These are phyloP conservation scores for Xerocomellus intermedius DNA, from an alignment of 768 basidiomycete genomes.

Conservation along the genomic window DNA sequence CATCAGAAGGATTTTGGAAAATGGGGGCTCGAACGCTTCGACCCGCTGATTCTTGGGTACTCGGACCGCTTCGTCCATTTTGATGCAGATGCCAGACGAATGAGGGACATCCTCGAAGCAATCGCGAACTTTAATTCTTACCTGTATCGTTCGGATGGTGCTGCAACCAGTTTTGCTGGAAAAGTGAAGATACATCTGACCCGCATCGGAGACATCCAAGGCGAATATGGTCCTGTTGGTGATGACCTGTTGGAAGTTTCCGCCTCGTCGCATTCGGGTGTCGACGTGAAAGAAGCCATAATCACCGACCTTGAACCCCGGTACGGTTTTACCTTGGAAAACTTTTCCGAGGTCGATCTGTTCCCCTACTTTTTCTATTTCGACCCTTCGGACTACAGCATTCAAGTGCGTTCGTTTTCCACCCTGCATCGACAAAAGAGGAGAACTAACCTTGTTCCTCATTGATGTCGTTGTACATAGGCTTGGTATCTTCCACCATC, in stretches of 20 bases:
- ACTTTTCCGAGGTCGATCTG: conserved; percentile 14
- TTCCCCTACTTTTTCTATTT: conserved; percentile 28
- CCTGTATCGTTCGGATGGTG: conserved; percentile 16
- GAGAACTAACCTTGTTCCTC: neutral
- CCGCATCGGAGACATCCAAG: neutral
- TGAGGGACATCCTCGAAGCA: conserved; percentile 4
- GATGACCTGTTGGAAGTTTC: conserved; percentile 8
- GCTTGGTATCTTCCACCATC: conserved; percentile 17
- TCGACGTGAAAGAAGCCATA: conserved; percentile 7
- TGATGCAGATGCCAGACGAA: neutral
- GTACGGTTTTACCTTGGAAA: conserved; percentile 21
- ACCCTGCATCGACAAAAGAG: neutral
- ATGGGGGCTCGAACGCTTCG: conserved; percentile 20
- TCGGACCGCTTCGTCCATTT: conserved; percentile 2
- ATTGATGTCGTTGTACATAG: neutral
- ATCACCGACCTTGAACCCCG: conserved; percentile 9
- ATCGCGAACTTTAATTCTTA: conserved; percentile 22
- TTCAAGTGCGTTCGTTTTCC: conserved; percentile 8
- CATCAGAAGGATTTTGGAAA: neutral
- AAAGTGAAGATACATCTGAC: conserved; percentile 14
- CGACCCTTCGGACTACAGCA: conserved; percentile 20
- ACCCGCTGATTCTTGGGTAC: conserved; percentile 9
- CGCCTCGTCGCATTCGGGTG: neutral
- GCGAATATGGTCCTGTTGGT: conserved; percentile 6
- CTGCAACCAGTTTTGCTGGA: conserved; percentile 4